These are phyloP conservation scores for Umbelopsis ramanniana DNA, from an alignment of 192 early-diverging fungal genomes.

Conservation along the genomic window DNA sequence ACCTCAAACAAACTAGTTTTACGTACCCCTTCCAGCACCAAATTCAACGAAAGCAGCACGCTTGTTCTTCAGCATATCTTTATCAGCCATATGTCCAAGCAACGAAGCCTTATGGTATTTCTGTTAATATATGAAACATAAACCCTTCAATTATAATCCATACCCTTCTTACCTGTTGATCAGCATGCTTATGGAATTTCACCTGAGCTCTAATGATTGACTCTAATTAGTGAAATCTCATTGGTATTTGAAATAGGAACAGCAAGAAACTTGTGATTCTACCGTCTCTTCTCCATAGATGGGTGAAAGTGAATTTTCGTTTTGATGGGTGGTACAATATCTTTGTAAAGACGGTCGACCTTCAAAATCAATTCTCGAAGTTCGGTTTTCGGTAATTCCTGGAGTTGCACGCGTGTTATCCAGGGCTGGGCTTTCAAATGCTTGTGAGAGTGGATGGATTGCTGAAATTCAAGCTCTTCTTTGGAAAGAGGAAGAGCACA, in stretches of 20 bases:
- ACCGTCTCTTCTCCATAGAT: background rate
- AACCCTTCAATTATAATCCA: background rate
- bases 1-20: background rate
- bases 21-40: slow-evolving; percentile 73
- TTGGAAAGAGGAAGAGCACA: slow-evolving; percentile 40
- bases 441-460: slow-evolving; percentile 30
- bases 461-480: slow-evolving; percentile 36
- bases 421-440: slow-evolving; percentile 40
- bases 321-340: slow-evolving; percentile 23
- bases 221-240: background rate
- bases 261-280: background rate
- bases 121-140: background rate
- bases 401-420: slow-evolving; percentile 39
- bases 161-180: slow-evolving; percentile 46
- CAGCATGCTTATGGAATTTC: slow-evolving; percentile 53
- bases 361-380: slow-evolving; percentile 32
- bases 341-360: slow-evolving; percentile 21
- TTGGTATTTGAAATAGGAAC: background rate
- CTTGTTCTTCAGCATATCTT: slow-evolving; percentile 58
- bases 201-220: slow-evolving; percentile 34
- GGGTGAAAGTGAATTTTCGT: slow-evolving; percentile 11
- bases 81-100: slow-evolving; percentile 72
- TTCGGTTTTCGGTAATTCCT: slow-evolving; percentile 25
- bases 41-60: slow-evolving; percentile 76
- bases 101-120: slow-evolving; percentile 65